Conservation (phyloP, 108 stramenopile species). For the Tribonema minus region DNA sequence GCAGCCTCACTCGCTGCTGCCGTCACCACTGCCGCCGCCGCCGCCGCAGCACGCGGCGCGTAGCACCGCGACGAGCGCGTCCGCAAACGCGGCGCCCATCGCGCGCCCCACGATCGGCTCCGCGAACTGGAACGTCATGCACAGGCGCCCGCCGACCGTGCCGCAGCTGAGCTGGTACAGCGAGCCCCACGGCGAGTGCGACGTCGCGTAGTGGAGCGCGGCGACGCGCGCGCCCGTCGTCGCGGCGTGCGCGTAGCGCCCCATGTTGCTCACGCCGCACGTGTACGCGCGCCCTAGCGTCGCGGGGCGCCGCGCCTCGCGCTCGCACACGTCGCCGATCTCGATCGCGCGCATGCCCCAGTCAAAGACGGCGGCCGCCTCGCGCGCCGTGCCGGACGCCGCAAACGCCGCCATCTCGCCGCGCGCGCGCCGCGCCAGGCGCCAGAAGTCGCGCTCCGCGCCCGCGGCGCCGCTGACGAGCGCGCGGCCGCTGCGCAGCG, state of each 20-base stretch:
- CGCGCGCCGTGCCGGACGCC: no score
- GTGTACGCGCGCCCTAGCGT: conserved; percentile 45
- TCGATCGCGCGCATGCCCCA: conserved; percentile 37
- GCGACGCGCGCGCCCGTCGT: neutral
- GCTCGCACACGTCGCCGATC: conserved; percentile 21
- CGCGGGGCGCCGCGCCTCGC: conserved; percentile 17
- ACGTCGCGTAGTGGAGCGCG: conserved; percentile 39
- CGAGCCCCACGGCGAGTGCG: conserved; percentile 20
- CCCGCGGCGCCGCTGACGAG: no score
- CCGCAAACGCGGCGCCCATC: no score
- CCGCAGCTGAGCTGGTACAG: conserved; percentile 45
- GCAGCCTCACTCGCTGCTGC: no score
- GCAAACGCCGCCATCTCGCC: neutral
- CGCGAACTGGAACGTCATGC: conserved; percentile 38
- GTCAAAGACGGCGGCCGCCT: conserved; percentile 39
- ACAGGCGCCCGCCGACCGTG: conserved; percentile 27
- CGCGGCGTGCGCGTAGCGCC: conserved; percentile 19
- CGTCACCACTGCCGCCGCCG: no score
- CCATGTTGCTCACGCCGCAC: conserved; percentile 43
- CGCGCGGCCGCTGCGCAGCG: no score
- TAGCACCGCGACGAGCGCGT: no score
- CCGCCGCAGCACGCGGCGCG: no score
- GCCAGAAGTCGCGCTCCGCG: neutral
- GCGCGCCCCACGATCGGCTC: conserved; percentile 18
- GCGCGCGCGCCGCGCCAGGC: neutral